Conservation (phyloP, 768 basidiomycete genomes). For the Lactarius hengduanensis region DNA sequence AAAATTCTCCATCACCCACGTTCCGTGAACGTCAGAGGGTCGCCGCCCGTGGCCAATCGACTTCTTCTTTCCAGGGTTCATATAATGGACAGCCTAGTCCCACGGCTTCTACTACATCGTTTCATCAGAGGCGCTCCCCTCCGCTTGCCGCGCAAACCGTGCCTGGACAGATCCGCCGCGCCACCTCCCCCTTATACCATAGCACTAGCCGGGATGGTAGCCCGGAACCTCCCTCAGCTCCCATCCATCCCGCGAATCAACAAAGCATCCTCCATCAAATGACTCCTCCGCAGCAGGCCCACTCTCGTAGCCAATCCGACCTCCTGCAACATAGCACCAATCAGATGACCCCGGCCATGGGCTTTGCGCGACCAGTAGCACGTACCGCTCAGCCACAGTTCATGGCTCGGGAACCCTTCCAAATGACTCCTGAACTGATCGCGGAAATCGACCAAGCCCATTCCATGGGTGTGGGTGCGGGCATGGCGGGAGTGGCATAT, state of each 20-base stretch:
- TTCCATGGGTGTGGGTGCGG: conserved; percentile 12
- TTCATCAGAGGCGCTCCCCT: conserved; percentile 27
- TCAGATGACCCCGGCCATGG: conserved; percentile 21
- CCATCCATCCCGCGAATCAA: conserved; percentile 21
- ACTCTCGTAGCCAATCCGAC: conserved; percentile 21
- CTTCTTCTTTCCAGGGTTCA: conserved; percentile 21
- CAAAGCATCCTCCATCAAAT: conserved; percentile 14
- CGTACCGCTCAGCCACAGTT: conserved; percentile 22
- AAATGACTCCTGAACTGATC: conserved; percentile 22
- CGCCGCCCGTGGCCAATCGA: conserved; percentile 24
- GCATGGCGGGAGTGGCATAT: conserved; percentile 26
- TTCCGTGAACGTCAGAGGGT: conserved; percentile 28
- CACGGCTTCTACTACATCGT: conserved; percentile 27
- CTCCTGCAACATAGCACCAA: conserved; percentile 20
- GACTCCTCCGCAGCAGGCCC: conserved; percentile 12
- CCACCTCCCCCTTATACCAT: conserved; percentile 25
- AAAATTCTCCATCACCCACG: conserved; percentile 27
- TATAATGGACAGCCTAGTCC: conserved; percentile 27
- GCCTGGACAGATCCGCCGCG: conserved; percentile 25
- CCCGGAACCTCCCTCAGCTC: conserved; percentile 23
- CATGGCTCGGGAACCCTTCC: conserved; percentile 19
- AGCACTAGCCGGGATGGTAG: conserved; percentile 27
- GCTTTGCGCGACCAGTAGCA: conserved; percentile 24
- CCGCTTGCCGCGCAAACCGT: conserved; percentile 27
- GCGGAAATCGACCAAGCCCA: conserved; percentile 27